These are phyloP conservation scores for Leersia perrieri DNA, from an alignment of 176 grass and related monocot genomes.

Conservation along the genomic window DNA sequence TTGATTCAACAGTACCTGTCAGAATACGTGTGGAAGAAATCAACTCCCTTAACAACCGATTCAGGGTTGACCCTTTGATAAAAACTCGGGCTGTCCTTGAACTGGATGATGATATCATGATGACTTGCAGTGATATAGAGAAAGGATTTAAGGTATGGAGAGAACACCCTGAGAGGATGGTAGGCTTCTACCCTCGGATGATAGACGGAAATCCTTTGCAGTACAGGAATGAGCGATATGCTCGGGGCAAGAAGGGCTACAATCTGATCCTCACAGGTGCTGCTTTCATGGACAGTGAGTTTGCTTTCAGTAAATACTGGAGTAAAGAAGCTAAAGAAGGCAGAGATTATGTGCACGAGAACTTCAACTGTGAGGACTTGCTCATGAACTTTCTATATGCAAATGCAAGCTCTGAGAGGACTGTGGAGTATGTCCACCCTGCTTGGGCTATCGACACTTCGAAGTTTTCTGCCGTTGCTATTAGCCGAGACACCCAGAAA, in stretches of 20 bases:
- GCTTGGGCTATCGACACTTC: constrained; percentile 98
- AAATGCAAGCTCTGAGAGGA: constrained; percentile 60
- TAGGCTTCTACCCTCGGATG: constrained; percentile 90
- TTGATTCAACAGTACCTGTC: constrained; percentile 87
- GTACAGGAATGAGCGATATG: constrained; percentile 91
- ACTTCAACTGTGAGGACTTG: constrained; percentile 97
- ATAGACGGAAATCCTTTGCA: constrained; percentile 66
- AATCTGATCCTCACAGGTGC: constrained; percentile 93
- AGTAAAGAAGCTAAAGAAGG: constrained; percentile 79
- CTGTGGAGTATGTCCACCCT: constrained; percentile 89
- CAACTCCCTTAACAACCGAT: constrained; percentile 97
- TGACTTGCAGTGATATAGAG: constrained; percentile 94
- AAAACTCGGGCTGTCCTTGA: constrained; percentile 89
- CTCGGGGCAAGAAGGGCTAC: constrained; percentile 85
- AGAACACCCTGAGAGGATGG: constrained; percentile 82
- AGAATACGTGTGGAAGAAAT: constrained; percentile 76
- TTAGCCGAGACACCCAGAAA: constrained; percentile 77
- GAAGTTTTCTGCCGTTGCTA: constrained; percentile 83
- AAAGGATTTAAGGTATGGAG: constrained; percentile 97
- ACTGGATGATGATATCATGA: constrained; percentile 98
- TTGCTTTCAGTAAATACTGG: constrained; percentile 84
- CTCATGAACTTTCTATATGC: constrained; percentile 93
- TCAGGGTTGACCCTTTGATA: constrained; percentile 82
- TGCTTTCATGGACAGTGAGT: constrained; percentile 90
- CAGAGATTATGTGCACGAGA: constrained; percentile 70